phyloP scores from a whole-genome alignment of 805 yeast species.

The Yarrowia porcina region DNA sequence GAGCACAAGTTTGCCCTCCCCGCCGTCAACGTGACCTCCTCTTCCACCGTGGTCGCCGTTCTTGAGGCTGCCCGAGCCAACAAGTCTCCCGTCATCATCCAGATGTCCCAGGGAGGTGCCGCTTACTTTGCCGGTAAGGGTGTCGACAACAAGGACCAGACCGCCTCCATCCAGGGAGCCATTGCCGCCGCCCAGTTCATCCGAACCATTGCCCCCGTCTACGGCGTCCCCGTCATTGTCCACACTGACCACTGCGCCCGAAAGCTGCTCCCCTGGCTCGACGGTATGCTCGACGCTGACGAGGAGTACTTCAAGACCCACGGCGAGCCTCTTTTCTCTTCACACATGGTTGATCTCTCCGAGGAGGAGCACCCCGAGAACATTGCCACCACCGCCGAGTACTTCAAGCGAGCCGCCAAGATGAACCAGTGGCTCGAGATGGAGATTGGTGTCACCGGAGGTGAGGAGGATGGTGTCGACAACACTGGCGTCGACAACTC shows the following conservation, averaged over 20 bases:
- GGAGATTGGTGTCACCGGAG: conserved; percentile 99
- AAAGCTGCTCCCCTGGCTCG: conserved; percentile 97
- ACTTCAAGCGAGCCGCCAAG: conserved; percentile 91
- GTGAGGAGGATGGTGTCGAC: conserved; percentile 99
- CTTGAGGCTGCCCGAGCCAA: conserved; percentile 95
- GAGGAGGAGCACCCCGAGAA: conserved; percentile 96
- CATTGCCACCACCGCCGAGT: conserved; percentile 89
- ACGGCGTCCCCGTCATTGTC: conserved; percentile 93
- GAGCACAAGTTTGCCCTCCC: conserved; percentile 94
- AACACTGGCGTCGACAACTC: conserved; percentile 89
- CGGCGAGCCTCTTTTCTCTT: conserved; percentile 96
- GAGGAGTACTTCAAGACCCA: conserved; percentile 81
- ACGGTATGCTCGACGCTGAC: conserved; percentile 96
- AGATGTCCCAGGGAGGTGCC: conserved; percentile 98
- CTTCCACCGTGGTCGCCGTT: conserved; percentile 95
- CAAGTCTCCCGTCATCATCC: conserved; percentile 92
- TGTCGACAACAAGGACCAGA: conserved; percentile 87
- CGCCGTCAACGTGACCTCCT: conserved; percentile 96
- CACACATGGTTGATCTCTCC: conserved; percentile 97
- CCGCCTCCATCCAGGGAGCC: conserved; percentile 91
- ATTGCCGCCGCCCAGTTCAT: conserved; percentile 98
- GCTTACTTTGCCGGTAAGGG: conserved; percentile 99
- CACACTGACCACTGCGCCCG: conserved; percentile 99
- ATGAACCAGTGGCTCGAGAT: conserved; percentile 97
- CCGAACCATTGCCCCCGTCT: conserved; percentile 92